Base-by-base conservation (phyloP, 345 rosid species). In the Bruguiera gymnorhiza region DNA sequence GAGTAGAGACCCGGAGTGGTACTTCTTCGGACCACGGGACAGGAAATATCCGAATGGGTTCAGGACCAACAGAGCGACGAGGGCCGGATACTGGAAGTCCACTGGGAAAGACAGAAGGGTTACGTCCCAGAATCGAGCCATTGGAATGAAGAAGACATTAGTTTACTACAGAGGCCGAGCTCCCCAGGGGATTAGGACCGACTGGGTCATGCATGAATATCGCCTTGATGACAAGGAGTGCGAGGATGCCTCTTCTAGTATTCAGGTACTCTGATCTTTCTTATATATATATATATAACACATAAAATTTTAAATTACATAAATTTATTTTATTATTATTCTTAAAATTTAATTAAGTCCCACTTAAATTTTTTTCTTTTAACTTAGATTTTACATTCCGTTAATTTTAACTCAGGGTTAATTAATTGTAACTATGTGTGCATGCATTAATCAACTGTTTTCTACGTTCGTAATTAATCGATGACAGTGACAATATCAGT, bases 181-280 rank as follows among this genome's bases (percentile, higher is more conserved):
- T n/a, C 69, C 75, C 30, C 60, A 65, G 4, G 75, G 67, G 29
- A 26, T 64, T 9, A 56, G 19, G 75, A 72, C 75, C 5, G 62
- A 72, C 18, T 72, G 75, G 75, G 62, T 72, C 24, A 64, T 72
- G 51, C 75, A 72, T 1, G 75, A 71, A 23, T 71, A 71, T 76
- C 92, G 97, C 59, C 96, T 93, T 4, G 90, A 88, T 23, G 98
- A 93, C 66, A 93, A 89, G 50, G 96, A 93, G 50, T 88, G 76
- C 21, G 97, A 90, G 2, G 98, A 93, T 58, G 76, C 84, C 53
- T 82, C 87, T 6, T 89, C 85, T 4, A 34, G 37, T 34, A 84
- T 93, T 59, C 98, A 93, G 97, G 98, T 90, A 75, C 77, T 68
- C 29, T 62, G 8, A 23, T n/a, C 3, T 23, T 19, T n/a, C 8